phyloP scores from a whole-genome alignment of 805 yeast genomes.

The Candida endomychidarum region DNA sequence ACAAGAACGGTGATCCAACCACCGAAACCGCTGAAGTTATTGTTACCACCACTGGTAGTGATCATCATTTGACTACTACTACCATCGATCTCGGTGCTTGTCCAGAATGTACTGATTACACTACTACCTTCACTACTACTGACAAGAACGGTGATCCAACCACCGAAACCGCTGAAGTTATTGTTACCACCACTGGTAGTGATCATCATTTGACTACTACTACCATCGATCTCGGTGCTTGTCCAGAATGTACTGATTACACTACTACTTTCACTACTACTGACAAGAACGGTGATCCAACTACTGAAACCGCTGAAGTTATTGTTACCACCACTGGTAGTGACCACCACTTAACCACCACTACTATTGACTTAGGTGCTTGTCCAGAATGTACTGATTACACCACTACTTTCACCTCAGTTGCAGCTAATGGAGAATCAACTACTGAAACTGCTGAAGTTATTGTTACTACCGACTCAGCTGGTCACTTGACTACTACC shows the following conservation, averaged over 20 bases:
- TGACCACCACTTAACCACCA: constrained; percentile 12
- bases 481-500: constrained; percentile 12
- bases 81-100: no score
- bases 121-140: no score
- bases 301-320: constrained; percentile 14
- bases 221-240: constrained; percentile 2
- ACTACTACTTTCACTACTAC: constrained; percentile 14
- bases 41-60: no score
- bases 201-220: no score
- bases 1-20: no score
- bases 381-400: constrained; percentile 11
- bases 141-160: no score
- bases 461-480: constrained; percentile 19
- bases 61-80: no score
- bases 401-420: constrained; percentile 12
- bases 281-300: constrained; percentile 10
- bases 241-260: constrained; percentile 12
- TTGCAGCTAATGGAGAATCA: constrained; percentile 6
- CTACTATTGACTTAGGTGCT: constrained; percentile 13
- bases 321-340: constrained; percentile 17
- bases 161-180: no score
- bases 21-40: no score
- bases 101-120: no score
- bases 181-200: no score
- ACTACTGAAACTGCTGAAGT: constrained; percentile 15